Conservation (phyloP, 2,329 filamentous ascomycete genomes). For the Bretziella fagacearum region DNA sequence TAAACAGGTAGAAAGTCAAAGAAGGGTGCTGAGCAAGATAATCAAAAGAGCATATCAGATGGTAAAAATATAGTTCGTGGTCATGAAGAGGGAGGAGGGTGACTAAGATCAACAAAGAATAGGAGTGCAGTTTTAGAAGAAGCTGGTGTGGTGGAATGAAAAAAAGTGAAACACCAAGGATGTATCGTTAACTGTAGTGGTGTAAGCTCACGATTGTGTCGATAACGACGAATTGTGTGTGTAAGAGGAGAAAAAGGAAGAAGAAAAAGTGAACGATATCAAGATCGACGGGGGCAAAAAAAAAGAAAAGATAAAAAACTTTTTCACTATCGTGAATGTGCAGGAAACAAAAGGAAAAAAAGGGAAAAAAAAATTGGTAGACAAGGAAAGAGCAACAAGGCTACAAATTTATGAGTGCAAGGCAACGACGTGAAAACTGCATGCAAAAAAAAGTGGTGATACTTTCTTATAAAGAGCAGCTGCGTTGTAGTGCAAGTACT, state of each 20-base stretch:
- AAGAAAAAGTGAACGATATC: conserved; percentile 7
- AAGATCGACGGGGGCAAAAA: no score
- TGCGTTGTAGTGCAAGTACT: conserved; percentile 1
- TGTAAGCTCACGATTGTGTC: no score
- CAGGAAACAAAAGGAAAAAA: conserved; percentile 3
- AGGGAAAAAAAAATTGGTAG: background rate
- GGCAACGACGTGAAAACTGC: conserved; percentile 1
- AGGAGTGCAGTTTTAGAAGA: no score
- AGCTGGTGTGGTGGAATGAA: no score
- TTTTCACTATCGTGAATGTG: background rate
- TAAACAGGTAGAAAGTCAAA: no score
- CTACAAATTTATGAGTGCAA: conserved; percentile 3
- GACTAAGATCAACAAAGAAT: no score
- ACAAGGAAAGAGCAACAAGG: conserved; percentile 3
- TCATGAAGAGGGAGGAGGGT: no score
- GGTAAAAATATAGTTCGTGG: no score
- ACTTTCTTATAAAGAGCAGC: background rate
- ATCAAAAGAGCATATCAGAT: no score
- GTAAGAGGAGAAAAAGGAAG: conserved; percentile 5
- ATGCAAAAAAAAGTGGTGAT: conserved; percentile 4
- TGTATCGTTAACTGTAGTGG: no score
- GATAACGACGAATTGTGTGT: background rate
- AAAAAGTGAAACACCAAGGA: no score
- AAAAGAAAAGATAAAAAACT: conserved; percentile 3
- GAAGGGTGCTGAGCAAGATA: no score